Evolutionary conservation across 1,284 basidiomycete genomes (phyloP).

Genomic region (Heliocybe sulcata): DNA sequence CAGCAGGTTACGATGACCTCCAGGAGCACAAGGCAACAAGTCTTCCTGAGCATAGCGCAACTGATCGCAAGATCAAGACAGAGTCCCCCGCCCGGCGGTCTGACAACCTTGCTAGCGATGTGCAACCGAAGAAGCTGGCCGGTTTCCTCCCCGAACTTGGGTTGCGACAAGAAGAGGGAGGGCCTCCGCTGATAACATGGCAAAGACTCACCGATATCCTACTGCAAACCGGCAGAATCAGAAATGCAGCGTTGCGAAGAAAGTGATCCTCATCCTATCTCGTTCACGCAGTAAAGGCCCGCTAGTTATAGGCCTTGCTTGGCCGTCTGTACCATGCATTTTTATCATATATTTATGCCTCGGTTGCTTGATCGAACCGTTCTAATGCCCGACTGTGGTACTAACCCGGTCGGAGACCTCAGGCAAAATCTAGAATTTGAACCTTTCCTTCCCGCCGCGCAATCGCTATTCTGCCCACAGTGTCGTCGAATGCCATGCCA

Average conservation of each 20-base stretch:
- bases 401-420: slow-evolving; percentile 3
- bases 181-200: neutral
- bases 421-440: slow-evolving; percentile 27
- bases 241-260: neutral
- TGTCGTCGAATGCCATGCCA: slow-evolving; percentile 26
- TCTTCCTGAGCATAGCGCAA: too few relatives aligned
- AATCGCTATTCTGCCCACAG: slow-evolving; percentile 26
- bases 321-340: too few relatives aligned
- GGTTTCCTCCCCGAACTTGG: neutral
- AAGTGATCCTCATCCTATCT: neutral
- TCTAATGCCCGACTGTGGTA: neutral
- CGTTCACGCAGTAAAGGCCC: too few relatives aligned
- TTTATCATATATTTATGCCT: too few relatives aligned
- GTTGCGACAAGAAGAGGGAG: neutral
- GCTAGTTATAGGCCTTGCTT: too few relatives aligned
- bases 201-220: neutral
- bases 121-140: neutral
- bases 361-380: too few relatives aligned
- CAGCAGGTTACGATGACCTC: too few relatives aligned
- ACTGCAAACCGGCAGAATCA: neutral
- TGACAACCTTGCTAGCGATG: neutral
- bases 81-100: too few relatives aligned
- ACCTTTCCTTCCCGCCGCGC: slow-evolving; percentile 26
- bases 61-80: too few relatives aligned
- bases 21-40: too few relatives aligned